Conservation (phyloP, 1,284 basidiomycete genomes). For the Rhizopogon hawkerae region DNA sequence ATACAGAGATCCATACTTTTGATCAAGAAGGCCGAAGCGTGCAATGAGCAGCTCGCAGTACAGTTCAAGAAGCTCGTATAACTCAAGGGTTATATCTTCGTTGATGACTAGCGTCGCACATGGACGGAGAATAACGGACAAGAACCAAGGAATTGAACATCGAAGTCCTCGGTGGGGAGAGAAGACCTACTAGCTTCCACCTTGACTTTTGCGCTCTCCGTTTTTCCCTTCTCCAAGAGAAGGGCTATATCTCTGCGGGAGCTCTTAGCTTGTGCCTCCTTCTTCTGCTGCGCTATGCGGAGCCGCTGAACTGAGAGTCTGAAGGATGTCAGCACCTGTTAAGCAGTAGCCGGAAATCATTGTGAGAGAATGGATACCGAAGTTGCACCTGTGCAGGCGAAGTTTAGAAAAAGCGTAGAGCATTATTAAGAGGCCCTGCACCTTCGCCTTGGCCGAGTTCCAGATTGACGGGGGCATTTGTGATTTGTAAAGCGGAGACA, state of each 20-base stretch:
- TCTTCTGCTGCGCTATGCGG: slow-evolving; percentile 88
- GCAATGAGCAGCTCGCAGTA: slow-evolving; percentile 91
- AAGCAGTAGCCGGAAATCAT: background rate
- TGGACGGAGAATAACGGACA: background rate
- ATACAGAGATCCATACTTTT: slow-evolving; percentile 44
- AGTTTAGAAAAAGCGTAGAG: slow-evolving; percentile 7
- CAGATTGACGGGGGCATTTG: slow-evolving; percentile 50
- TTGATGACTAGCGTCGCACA: slow-evolving; percentile 55
- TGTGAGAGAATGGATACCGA: slow-evolving; percentile 34
- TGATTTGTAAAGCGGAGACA: background rate
- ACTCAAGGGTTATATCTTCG: slow-evolving; percentile 79
- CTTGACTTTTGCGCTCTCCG: slow-evolving; percentile 79
- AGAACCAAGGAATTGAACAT: slow-evolving; percentile 4
- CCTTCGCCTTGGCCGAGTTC: slow-evolving; percentile 70
- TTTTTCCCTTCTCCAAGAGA: slow-evolving; percentile 69
- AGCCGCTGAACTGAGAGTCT: slow-evolving; percentile 89
- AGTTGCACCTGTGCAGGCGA: slow-evolving; percentile 50
- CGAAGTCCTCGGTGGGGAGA: background rate
- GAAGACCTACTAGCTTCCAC: slow-evolving; percentile 62
- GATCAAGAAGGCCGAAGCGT: slow-evolving; percentile 86
- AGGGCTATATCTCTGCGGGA: slow-evolving; percentile 72
- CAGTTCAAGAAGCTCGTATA: slow-evolving; percentile 88
- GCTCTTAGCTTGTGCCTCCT: slow-evolving; percentile 83
- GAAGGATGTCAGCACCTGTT: background rate
- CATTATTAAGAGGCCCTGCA: slow-evolving; percentile 15